Percentiles rank a stretch among this genome's conserved stretches.
phyloP scores from a whole-genome alignment of 768 basidiomycete genomes.

The Termitomyces sp. region DNA sequence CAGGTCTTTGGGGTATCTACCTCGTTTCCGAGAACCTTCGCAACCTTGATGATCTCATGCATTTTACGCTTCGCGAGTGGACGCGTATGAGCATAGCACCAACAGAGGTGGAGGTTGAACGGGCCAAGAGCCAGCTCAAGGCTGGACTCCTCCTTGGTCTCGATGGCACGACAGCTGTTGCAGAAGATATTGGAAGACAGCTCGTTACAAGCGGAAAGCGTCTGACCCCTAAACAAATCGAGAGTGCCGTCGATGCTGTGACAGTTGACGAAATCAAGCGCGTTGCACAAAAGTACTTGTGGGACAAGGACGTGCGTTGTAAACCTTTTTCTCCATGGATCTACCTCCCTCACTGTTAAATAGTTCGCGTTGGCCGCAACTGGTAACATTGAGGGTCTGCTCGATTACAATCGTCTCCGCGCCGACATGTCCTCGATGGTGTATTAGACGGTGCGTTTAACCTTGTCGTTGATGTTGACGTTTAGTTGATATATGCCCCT shows the following conservation, averaged over 20 bases:
- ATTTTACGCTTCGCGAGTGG: conserved; percentile 96
- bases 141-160: conserved; percentile 84
- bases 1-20: conserved; percentile 99
- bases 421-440: conserved; percentile 77
- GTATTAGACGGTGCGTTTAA: conserved; percentile 41
- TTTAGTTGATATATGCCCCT: not conserved
- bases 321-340: not conserved
- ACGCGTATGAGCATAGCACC: conserved; percentile 89
- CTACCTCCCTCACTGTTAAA: conserved; percentile 4
- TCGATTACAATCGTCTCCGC: conserved; percentile 91
- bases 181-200: conserved; percentile 98
- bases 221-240: conserved; percentile 90
- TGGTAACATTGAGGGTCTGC: conserved; percentile 85
- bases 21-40: conserved; percentile 89
- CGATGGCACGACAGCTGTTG: conserved; percentile 94
- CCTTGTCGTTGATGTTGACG: not conserved
- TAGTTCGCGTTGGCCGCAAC: conserved; percentile 85
- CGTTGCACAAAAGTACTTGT: conserved; percentile 93
- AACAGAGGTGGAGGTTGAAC: conserved; percentile 83
- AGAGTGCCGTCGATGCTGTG: conserved; percentile 87
- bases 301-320: conserved; percentile 85
- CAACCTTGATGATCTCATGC: conserved; percentile 89
- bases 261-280: conserved; percentile 85
- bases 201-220: conserved; percentile 90
- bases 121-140: conserved; percentile 98